Evolutionary conservation across 768 basidiomycete species (phyloP).

Genomic region (Pholiota microspora): DNA sequence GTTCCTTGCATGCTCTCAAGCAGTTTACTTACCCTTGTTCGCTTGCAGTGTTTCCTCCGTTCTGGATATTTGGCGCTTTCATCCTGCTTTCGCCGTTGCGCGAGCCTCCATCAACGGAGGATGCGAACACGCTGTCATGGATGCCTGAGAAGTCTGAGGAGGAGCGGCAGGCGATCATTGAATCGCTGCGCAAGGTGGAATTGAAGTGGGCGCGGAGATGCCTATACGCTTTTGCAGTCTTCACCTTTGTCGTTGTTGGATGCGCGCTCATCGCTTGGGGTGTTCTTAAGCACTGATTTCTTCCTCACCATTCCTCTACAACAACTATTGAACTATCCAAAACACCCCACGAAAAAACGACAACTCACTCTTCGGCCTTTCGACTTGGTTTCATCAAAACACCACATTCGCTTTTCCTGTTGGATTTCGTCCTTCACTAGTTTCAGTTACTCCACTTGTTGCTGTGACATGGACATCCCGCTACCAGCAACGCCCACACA

Average conservation of each 20-base stretch:
- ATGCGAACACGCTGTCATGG: constrained; percentile 36
- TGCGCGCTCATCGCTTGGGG: constrained; percentile 34
- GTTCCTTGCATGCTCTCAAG: not conserved
- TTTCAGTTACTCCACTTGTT: not conserved
- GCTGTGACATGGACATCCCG: not conserved
- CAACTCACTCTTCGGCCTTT: not conserved
- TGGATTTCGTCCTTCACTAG: not conserved
- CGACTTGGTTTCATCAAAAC: not conserved
- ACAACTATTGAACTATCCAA: not conserved
- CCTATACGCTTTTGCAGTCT: constrained; percentile 49
- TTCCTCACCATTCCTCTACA: not conserved
- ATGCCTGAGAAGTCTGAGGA: constrained; percentile 53
- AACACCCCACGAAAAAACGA: not conserved
- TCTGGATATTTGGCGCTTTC: constrained; percentile 59
- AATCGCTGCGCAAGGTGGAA: constrained; percentile 45
- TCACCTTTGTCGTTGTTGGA: constrained; percentile 36
- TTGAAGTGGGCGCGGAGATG: constrained; percentile 58
- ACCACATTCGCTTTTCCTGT: not conserved
- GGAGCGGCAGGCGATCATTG: constrained; percentile 45
- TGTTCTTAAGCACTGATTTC: constrained; percentile 10
- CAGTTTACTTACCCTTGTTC: constrained; percentile 5
- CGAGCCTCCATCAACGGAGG: constrained; percentile 29
- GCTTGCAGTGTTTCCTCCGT: constrained; percentile 53
- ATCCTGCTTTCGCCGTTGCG: constrained; percentile 55
- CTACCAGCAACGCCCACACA: too few relatives aligned